Base-by-base conservation (phyloP, 768 basidiomycete genomes). In the Leccinum barrowsii region DNA sequence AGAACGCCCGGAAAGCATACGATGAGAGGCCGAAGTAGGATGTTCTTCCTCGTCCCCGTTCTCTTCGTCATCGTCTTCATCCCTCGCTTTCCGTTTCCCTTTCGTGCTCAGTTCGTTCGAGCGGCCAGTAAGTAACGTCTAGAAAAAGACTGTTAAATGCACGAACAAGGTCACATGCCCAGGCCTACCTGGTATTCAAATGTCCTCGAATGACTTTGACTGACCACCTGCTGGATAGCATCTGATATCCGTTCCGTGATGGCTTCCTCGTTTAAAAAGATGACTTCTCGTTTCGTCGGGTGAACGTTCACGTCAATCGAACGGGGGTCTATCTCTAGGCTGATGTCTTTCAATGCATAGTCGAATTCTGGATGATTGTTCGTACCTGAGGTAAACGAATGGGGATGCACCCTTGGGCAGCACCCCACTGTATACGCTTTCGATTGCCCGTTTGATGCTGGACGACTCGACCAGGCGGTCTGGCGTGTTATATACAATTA, bases 261-360 rank as follows among this genome's bases (percentile, higher is more conserved):
- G 13, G 75, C 78, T 54, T 98, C 96, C 70, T 98, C 94, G 60
- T 97, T 85, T 51, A 98, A 72, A 67, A 98, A 98, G 63, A 94
- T 92, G 1, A 98, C 94, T 70, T 98, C 95, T 48, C 90, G 89
- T 71, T 99, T 99, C 2, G 97, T 98, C 0, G 96, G 97, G 69
- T 98, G 95, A 7, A 98, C 94, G 65, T 99, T 99, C 55, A 98
- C 95, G 65, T 99, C 97, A 17, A 99, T 89, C 24, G 89, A 85
- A 30, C 85, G 81, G 0, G 94, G 93, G 60, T 94, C 87, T 64
- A 98, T 87, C 44, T 86, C 78, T 46, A 98, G 72, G 64, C 94
- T 95, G 59, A 26, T 24, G 7, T 49, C 50, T 46, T 51, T 52
- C 13, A 60, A 58, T 52, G 12, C 30, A 40, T 17, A 32, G 48